Evolutionary conservation across 257 asterid genomes (phyloP), one percentile per base, ranked within the genome.

Genomic region (Phtheirospermum japonicum): DNA sequence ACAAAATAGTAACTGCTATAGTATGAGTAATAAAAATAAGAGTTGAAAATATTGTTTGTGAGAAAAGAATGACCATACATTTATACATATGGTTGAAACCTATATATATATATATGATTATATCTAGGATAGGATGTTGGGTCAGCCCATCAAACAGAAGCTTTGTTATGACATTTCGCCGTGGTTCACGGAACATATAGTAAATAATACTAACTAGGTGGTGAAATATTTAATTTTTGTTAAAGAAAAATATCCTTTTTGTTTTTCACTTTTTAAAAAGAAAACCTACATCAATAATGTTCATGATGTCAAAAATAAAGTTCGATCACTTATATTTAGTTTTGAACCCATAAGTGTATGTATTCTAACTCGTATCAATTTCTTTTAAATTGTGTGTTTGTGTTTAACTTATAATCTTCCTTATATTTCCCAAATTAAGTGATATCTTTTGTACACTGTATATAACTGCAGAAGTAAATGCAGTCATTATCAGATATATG

Each of bases 401-500:
- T 23, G 28, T 40, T 40, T 4, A 40, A 40, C 14, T 6, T 5
- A 8, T 40, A 10, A 9, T 40, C 9, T 40, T 3, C 62, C 37
- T 11, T 2, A 23, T 52, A 30, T 33, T 57, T 34, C 36, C 16
- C 34, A 57, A 67, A 33, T 33, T 5, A 33, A 42, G 51, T 30
- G 34, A 72, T 34, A 66, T 61, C 59, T 56, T 75, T 75, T 75
- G 43, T 50, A 50, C 73, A 62, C 56, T 49, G 61, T 19, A 62
- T n/a, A 19, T 61, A 45, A 56, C 43, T 61, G 70, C 48, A 56
- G 56, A 45, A 66, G 7, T 48, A 61, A 59, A 69, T 32, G 75
- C 61, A 64, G 73, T 70, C 67, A 75, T 75, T 69, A 70, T 75
- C 73, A 65, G 17, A 65, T 56, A 57, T 62, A 45, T 45, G 5